Percentiles rank a stretch among this genome's conserved stretches.
phyloP scores from a whole-genome alignment of 2,329 filamentous ascomycete species.

The Arthrobotrys entomopaga region DNA sequence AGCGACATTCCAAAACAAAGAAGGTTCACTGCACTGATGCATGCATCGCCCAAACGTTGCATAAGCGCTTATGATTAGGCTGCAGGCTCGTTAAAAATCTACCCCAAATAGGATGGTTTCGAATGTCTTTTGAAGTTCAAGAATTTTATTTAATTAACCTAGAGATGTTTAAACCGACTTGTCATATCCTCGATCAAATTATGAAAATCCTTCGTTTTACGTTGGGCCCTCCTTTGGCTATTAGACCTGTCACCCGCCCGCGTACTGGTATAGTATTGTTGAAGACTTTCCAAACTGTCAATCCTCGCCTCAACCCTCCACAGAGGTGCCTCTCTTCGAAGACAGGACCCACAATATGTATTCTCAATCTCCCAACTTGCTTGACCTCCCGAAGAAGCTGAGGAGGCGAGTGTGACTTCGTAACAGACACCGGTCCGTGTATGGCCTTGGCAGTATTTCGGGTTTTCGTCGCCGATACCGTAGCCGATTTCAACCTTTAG shows the following conservation, averaged over 20 bases:
- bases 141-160: constrained; percentile 2
- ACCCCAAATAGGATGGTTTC: no score
- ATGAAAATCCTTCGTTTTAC: not conserved
- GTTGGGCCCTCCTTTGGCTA: not conserved
- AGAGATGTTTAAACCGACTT: constrained; percentile 8
- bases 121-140: not conserved
- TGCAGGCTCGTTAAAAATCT: no score
- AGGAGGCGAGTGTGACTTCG: constrained; percentile 20
- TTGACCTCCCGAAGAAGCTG: constrained; percentile 2
- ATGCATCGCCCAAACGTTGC: no score
- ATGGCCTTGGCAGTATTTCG: constrained; percentile 16
- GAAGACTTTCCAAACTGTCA: constrained; percentile 2
- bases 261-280: constrained; percentile 1
- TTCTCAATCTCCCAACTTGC: constrained; percentile 22
- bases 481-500: constrained; percentile 5
- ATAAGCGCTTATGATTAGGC: no score
- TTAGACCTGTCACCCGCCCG: not conserved
- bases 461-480: not conserved
- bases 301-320: constrained; percentile 28
- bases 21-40: no score
- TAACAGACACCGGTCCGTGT: not conserved
- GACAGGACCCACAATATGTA: constrained; percentile 27
- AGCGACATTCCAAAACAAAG: no score
- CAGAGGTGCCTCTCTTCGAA: constrained; percentile 8
- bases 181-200: constrained; percentile 2